Conservation (phyloP, 768 basidiomycete species). For the Guyanaporus albipodus region DNA sequence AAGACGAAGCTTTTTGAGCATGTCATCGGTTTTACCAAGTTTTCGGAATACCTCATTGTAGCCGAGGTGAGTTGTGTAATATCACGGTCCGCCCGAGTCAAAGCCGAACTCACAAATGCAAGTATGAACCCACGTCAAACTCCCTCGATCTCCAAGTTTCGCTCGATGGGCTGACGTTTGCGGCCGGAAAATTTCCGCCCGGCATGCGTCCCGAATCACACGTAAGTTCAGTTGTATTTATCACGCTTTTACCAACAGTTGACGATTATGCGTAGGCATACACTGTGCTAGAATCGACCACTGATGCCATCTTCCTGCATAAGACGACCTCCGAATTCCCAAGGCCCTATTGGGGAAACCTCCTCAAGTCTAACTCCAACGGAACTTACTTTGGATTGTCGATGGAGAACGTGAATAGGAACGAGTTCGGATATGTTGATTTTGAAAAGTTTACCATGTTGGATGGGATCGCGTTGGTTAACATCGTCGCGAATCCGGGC, state of each 20-base stretch:
- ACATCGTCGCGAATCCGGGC: slow-evolving; percentile 78
- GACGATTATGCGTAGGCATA: slow-evolving; percentile 57
- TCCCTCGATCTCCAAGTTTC: slow-evolving; percentile 88
- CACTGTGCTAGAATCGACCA: slow-evolving; percentile 92
- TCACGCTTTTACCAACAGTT: background rate
- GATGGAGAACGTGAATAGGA: slow-evolving; percentile 86
- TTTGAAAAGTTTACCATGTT: slow-evolving; percentile 97
- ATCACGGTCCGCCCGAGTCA: background rate
- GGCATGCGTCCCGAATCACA: slow-evolving; percentile 87
- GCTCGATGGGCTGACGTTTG: slow-evolving; percentile 82
- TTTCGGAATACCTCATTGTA: slow-evolving; percentile 93
- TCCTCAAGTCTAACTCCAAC: slow-evolving; percentile 96
- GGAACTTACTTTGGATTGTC: slow-evolving; percentile 95
- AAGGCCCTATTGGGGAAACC: slow-evolving; percentile 80
- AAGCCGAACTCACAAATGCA: slow-evolving; percentile 13
- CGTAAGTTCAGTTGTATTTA: slow-evolving; percentile 42
- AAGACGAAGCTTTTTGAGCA: slow-evolving; percentile 78
- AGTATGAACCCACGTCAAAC: slow-evolving; percentile 52
- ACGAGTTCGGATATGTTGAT: slow-evolving; percentile 83
- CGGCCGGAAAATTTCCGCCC: slow-evolving; percentile 86
- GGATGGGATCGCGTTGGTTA: slow-evolving; percentile 93
- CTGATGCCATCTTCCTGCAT: slow-evolving; percentile 90
- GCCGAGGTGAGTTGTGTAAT: slow-evolving; percentile 64
- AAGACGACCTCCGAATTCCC: slow-evolving; percentile 84
- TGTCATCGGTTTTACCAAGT: slow-evolving; percentile 94